Evolutionary conservation across 345 rosid species (phyloP), one percentile per base, ranked within the genome.

Genomic region (Citrus unshiu): DNA sequence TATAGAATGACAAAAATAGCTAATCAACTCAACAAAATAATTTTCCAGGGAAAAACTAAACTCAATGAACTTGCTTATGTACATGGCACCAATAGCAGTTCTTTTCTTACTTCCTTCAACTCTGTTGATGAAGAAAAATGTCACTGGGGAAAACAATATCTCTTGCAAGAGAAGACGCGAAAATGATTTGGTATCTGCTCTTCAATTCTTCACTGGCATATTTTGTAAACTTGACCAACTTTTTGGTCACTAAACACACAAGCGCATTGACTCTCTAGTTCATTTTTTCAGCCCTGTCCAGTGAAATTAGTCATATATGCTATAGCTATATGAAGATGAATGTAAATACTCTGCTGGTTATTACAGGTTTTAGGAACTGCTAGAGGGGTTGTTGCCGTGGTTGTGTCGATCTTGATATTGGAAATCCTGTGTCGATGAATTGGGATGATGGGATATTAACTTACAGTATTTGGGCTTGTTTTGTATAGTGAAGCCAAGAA

Each of bases 281-380:
- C 58, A 4, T 16, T 6, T 18, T 46, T 46, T 46, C 51, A 13
- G 51, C 51, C 18, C 18, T 4, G 9, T 46, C 51, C 5, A 46
- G 16, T 12, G 51, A 46, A 46, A 13, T 46, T 46, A 46, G 51
- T 46, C 18, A 46, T 3, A 46, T 46, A 46, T 13, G 51, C 51
- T 46, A 34, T 34, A 13, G 51, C 18, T 46, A 46, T 46, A 3
- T 1, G 51, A 13, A 13, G 51, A 46, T 46, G 51, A 46, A 46
- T 46, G 51, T 46, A 13, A 13, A 46, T 46, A 46, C 18, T 13
- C 51, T 46, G 18, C 51, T 46, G 13, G 46, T 66, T 2, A 19
- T 66, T 76, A 25, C 84, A 91, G 92, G 94, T 89, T 68, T 78
- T 89, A 43, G 92, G 94, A 37, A 91, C 89, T 83, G 92, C 94